These are phyloP conservation scores for Silene latifolia DNA, from an alignment of 148 eudicot species.

Conservation along the genomic window DNA sequence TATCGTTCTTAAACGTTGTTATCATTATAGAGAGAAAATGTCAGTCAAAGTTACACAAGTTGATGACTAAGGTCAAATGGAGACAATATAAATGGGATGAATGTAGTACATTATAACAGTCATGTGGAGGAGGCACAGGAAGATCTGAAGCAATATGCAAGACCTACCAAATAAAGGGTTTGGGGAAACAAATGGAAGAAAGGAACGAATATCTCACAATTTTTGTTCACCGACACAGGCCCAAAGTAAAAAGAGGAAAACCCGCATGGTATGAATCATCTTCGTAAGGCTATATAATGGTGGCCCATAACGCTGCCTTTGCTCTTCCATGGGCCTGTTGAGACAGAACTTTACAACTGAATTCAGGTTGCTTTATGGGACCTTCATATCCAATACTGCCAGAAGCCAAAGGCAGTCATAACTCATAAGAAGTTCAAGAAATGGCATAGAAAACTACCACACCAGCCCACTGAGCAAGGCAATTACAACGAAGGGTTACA, in stretches of 20 bases:
- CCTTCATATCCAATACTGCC: background rate
- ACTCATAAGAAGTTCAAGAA: constrained; percentile 1
- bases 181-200: background rate
- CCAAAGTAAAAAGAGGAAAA: constrained; percentile 62
- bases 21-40: background rate
- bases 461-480: background rate
- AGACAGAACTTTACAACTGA: constrained; percentile 13
- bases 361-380: background rate
- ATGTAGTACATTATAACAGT: no score
- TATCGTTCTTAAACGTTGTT: no score
- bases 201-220: constrained; percentile 51
- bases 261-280: constrained; percentile 66
- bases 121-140: no score
- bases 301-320: constrained; percentile 94
- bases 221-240: constrained; percentile 52
- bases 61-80: no score
- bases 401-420: background rate
- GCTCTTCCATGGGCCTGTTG: constrained; percentile 98
- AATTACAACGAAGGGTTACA: background rate
- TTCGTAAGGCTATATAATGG: constrained; percentile 90
- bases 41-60: no score
- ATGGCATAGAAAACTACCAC: background rate
- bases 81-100: no score
- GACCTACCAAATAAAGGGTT: background rate
- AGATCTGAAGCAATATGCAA: background rate